These are phyloP conservation scores for Pistacia vera DNA, from an alignment of 345 rosid species.

Conservation along the genomic window DNA sequence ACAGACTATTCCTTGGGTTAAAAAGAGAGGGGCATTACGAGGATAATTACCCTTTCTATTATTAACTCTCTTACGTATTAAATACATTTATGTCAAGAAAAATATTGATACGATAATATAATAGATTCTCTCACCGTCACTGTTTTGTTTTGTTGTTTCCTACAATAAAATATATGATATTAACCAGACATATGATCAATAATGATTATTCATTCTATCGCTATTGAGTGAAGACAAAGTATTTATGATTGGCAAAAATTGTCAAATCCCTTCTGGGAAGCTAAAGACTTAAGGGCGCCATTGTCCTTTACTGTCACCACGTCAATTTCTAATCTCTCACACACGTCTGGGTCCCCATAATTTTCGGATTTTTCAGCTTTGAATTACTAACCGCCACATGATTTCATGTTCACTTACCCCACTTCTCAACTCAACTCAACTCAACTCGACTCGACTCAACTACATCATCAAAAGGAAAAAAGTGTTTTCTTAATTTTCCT, in stretches of 20 bases:
- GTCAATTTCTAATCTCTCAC: neutral
- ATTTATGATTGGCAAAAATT: neutral
- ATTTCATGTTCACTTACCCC: constrained; percentile 23
- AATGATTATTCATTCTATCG: neutral
- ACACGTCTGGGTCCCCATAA: neutral
- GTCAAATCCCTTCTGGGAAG: neutral
- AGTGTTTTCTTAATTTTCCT: constrained; percentile 20
- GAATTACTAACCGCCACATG: constrained; percentile 29
- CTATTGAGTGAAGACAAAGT: no score
- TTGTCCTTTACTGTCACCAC: neutral
- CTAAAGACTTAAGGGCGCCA: neutral
- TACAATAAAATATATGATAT: no score
- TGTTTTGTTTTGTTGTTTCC: no score
- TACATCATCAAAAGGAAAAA: neutral
- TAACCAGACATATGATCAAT: no score
- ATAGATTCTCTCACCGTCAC: no score
- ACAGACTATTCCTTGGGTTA: no score
- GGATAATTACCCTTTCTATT: no score
- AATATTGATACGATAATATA: no score
- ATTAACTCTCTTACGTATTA: no score
- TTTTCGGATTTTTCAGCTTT: neutral
- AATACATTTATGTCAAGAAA: no score
- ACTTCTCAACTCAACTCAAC: neutral
- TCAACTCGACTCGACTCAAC: neutral
- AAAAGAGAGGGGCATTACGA: no score